Evolutionary conservation across 23 red algal species (phyloP).

Genomic region (Gracilaria vermiculophylla): DNA sequence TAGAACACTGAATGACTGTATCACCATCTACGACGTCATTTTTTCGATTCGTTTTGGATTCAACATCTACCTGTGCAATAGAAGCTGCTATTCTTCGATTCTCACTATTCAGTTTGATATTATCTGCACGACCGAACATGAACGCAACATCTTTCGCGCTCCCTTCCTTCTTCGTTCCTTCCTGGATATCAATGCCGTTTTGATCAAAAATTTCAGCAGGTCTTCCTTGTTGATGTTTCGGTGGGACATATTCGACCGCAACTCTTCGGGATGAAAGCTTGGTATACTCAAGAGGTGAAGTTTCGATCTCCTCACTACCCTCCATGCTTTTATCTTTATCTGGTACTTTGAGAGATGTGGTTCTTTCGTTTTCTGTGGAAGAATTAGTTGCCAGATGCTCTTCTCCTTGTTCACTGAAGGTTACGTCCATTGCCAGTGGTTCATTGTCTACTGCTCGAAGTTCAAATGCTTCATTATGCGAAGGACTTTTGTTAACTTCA

Average conservation of each 20-base stretch:
- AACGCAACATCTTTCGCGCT: not conserved
- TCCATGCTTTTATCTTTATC: not conserved
- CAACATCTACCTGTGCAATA: not conserved
- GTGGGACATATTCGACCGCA: not conserved
- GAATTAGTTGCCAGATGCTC: not conserved
- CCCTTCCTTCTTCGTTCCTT: not conserved
- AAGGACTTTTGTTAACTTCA: too few species aligned
- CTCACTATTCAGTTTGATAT: not conserved
- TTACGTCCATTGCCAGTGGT: not conserved
- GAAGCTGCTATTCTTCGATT: too few species aligned
- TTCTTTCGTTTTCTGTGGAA: not conserved
- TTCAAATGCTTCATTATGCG: not conserved
- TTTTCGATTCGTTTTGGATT: not conserved
- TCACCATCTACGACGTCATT: not conserved
- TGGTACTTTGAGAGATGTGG: not conserved
- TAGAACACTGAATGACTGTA: too few species aligned
- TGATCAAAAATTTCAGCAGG: not conserved
- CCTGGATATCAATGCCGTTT: not conserved
- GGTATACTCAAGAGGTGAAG: not conserved
- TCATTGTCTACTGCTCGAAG: not conserved
- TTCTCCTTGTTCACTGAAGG: constrained; percentile 9
- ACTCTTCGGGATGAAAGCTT: not conserved
- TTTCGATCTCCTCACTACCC: not conserved
- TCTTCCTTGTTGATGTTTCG: not conserved
- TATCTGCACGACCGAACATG: not conserved